These are phyloP conservation scores for Leucocoprinus birnbaumii DNA, from an alignment of 768 basidiomycete species.

Conservation along the genomic window DNA sequence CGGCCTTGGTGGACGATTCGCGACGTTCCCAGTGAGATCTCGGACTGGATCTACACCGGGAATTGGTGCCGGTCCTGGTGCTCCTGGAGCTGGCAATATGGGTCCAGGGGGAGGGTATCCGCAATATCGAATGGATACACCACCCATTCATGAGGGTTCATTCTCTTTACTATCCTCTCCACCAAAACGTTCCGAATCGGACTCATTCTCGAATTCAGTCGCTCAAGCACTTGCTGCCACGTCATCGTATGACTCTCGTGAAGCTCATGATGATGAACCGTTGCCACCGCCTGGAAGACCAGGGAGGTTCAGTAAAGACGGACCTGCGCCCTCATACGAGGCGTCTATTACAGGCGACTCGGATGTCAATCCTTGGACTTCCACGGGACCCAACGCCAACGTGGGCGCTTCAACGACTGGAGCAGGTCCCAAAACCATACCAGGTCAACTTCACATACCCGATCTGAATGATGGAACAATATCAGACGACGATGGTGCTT, in stretches of 20 bases:
- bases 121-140: slow-evolving; percentile 2
- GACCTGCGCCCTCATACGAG: slow-evolving; percentile 9
- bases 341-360: not conserved
- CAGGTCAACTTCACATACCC: too few relatives aligned
- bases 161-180: slow-evolving; percentile 9
- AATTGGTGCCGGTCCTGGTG: slow-evolving; percentile 11
- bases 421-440: too few relatives aligned
- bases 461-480: not conserved
- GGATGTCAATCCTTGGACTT: slow-evolving; percentile 4
- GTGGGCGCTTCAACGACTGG: not conserved
- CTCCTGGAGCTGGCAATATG: too few relatives aligned
- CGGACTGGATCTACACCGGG: slow-evolving; percentile 20
- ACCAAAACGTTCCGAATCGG: slow-evolving; percentile 1
- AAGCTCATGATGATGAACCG: not conserved
- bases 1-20: slow-evolving; percentile 45
- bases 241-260: not conserved
- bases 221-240: slow-evolving; percentile 24
- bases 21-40: slow-evolving; percentile 61
- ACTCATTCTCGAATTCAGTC: slow-evolving; percentile 35
- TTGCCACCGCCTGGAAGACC: slow-evolving; percentile 5
- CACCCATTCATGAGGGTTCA: not conserved
- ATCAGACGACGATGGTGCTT: not conserved
- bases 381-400: too few relatives aligned
- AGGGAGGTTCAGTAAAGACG: slow-evolving; percentile 14
- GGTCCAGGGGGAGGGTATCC: slow-evolving; percentile 8